A percentile compares a stretch with the other conserved stretches of the same genome.
phyloP scores from a whole-genome alignment of 2,329 filamentous ascomycete species.

The Leptographium galeiforme region DNA sequence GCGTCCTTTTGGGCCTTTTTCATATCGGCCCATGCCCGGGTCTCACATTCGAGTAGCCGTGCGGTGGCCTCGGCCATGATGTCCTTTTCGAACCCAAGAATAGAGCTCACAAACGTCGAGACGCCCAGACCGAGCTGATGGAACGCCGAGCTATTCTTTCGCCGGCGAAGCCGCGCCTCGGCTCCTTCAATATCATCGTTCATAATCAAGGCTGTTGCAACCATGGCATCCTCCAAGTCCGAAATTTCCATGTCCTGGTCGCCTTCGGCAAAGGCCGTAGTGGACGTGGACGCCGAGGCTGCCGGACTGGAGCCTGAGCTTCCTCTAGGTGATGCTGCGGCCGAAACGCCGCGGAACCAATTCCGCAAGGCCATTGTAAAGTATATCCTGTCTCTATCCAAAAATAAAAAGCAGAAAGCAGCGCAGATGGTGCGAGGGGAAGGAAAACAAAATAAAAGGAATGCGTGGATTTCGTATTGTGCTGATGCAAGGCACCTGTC shows the following conservation, averaged over 20 bases:
- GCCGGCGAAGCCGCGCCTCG: conserved; percentile 58
- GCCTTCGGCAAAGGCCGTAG: conserved; percentile 8
- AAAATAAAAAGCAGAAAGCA: not conserved
- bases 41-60: conserved; percentile 62
- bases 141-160: conserved; percentile 67
- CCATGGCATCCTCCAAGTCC: conserved; percentile 47
- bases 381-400: not conserved
- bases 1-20: conserved; percentile 56
- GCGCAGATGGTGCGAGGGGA: not conserved
- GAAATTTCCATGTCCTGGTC: conserved; percentile 28
- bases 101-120: conserved; percentile 71
- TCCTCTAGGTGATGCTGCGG: conserved; percentile 12
- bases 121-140: conserved; percentile 75
- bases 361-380: conserved; percentile 24
- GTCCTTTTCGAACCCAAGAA: conserved; percentile 83
- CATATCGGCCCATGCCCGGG: conserved; percentile 60
- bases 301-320: conserved; percentile 19
- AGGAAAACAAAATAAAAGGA: not conserved
- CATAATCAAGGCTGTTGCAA: conserved; percentile 60
- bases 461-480: too few species aligned
- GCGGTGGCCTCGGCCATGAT: conserved; percentile 73
- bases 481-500: too few species aligned
- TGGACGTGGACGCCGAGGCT: conserved; percentile 15
- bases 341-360: conserved; percentile 35
- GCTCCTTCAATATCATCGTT: conserved; percentile 83